Conservation (phyloP, 768 basidiomycete species). For the Cyathus striatus region DNA sequence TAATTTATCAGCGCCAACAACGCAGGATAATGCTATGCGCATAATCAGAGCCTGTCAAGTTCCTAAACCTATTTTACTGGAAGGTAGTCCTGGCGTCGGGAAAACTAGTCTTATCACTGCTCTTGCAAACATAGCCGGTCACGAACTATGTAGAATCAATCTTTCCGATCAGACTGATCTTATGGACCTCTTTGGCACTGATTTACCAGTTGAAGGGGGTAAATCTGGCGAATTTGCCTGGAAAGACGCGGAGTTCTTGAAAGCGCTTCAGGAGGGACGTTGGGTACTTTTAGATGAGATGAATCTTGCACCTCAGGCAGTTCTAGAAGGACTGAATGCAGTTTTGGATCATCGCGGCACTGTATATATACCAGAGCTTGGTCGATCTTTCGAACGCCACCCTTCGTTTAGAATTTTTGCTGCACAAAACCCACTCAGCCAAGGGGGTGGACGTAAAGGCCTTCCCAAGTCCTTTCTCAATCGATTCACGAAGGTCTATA, state of each 20-base stretch:
- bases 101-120: conserved; percentile 93
- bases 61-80: conserved; percentile 85
- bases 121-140: conserved; percentile 74
- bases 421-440: conserved; percentile 92
- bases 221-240: conserved; percentile 90
- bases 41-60: conserved; percentile 88
- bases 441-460: conserved; percentile 96
- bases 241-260: conserved; percentile 95
- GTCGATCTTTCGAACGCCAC: conserved; percentile 82
- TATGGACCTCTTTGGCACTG: conserved; percentile 93
- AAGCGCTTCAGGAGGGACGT: conserved; percentile 88
- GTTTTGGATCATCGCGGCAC: conserved; percentile 93
- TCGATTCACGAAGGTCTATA: conserved; percentile 95
- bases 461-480: conserved; percentile 97
- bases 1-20: conserved; percentile 86
- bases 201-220: conserved; percentile 92
- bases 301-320: conserved; percentile 96
- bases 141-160: conserved; percentile 87
- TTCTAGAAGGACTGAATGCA: conserved; percentile 95
- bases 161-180: conserved; percentile 97
- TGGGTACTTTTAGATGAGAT: conserved; percentile 99
- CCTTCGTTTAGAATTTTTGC: conserved; percentile 97
- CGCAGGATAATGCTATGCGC: conserved; percentile 81
- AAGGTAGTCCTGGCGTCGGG: conserved; percentile 97
- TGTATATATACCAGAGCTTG: conserved; percentile 93